Evolutionary conservation across 345 rosid genomes (phyloP), one percentile per base, ranked within the genome.

Genomic region (Euphorbia pulcherrima): DNA sequence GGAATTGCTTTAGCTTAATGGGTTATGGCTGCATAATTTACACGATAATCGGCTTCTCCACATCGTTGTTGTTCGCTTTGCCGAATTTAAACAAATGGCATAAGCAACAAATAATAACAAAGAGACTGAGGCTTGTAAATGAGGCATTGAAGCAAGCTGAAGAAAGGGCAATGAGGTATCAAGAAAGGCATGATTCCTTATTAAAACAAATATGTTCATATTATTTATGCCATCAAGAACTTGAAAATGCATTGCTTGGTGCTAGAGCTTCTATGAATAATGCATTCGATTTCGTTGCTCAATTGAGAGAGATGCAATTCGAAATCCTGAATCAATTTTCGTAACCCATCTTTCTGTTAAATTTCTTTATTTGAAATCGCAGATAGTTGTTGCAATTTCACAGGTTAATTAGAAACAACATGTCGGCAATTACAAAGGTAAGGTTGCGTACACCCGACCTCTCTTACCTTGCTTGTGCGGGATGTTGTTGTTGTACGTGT

Each of bases 121-220:
- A 85, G 81, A 89, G 74, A 66, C 75, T 87, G 64, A 79, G 67
- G 79, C 58, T 87, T 2, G 68, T 85, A 58, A 79, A 72, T 5
- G 86, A 84, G 54, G 88, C 87, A 28, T 60, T 85, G 68, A 83
- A 70, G 47, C 44, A 30, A 2, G 96, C 88, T 0, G 92, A 87
- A 63, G 84, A 83, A 60, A 85, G 84, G 28, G 71, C 63, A 8
- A 0, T 7, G n/a, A 87, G 81, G 72, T 77, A 67, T 37, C 83
- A 81, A 62, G 88, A 89, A 68, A 79, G 92, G 62, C 90, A 87
- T 21, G 88, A 85, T 60, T 72, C 64, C n/a, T 71, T 89, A 18
- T 81, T 84, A 0, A 70, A 46, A 52, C 84, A 79, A 57, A 67
- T 84, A 33, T 76, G 77, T 69, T 76, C 84, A 6, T 79, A 75